Conservation (phyloP, 176 grass and related monocot species). For the Pharus latifolius region DNA sequence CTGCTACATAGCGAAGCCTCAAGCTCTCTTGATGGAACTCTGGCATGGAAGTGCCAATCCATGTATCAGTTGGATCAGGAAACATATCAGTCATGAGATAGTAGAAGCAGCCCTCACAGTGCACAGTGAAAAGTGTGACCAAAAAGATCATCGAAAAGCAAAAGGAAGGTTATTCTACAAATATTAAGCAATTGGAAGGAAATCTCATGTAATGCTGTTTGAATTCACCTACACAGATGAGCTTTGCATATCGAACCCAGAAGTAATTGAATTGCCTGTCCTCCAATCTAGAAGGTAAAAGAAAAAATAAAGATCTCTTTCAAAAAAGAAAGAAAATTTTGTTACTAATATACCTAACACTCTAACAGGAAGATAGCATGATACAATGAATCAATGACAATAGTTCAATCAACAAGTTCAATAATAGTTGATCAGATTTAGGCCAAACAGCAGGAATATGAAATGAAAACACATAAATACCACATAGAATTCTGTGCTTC, state of each 20-base stretch:
- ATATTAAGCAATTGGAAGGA: background rate
- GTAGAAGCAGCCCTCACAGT: conserved; percentile 77
- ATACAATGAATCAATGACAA: too few relatives aligned
- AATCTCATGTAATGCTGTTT: background rate
- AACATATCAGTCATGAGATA: conserved; percentile 75
- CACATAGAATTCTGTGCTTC: background rate
- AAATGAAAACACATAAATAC: background rate
- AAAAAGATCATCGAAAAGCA: background rate
- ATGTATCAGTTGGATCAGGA: conserved; percentile 35
- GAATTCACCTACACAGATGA: conserved; percentile 49
- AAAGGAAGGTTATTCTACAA: background rate
- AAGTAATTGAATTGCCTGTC: conserved; percentile 69
- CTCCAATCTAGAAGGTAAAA: conserved; percentile 40
- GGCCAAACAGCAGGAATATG: background rate
- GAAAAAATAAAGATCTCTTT: background rate
- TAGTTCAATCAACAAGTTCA: too few relatives aligned
- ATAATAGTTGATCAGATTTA: too few relatives aligned
- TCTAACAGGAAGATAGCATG: too few relatives aligned
- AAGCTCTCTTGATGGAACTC: conserved; percentile 40
- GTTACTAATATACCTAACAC: too few relatives aligned
- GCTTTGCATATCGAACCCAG: conserved; percentile 57
- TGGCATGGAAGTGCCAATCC: conserved; percentile 62
- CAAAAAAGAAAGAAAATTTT: too few relatives aligned
- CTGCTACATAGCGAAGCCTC: conserved; percentile 44
- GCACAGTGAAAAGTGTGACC: conserved; percentile 81